A percentile compares a stretch with the other conserved stretches of the same genome.
Evolutionary conservation across 805 yeast genomes (phyloP).

Genomic region (Novakomyces olei): DNA sequence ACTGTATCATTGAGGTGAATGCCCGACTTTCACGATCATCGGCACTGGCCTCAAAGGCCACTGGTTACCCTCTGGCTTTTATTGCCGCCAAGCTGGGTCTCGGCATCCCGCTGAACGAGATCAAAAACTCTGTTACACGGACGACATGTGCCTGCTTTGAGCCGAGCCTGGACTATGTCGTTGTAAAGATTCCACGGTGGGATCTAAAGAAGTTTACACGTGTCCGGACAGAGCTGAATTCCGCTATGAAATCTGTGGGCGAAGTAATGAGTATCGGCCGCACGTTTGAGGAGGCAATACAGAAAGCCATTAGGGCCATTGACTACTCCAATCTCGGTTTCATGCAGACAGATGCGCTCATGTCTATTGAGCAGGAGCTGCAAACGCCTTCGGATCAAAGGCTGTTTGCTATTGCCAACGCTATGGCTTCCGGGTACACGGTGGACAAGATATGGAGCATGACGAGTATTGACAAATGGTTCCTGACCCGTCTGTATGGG

Average conservation of each 20-base stretch:
- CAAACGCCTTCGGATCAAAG: constrained; percentile 97
- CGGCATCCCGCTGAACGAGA: constrained; percentile 82
- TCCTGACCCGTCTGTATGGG: constrained; percentile 62
- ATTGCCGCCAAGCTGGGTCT: constrained; percentile 95
- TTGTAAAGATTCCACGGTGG: constrained; percentile 96
- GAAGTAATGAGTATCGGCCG: constrained; percentile 99
- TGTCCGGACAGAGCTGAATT: constrained; percentile 80
- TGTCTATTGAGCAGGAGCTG: constrained; percentile 79
- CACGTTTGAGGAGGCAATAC: constrained; percentile 84
- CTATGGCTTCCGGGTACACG: constrained; percentile 66
- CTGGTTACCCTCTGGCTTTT: constrained; percentile 95
- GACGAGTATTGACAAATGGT: constrained; percentile 91
- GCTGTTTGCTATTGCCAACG: constrained; percentile 88
- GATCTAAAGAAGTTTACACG: constrained; percentile 88
- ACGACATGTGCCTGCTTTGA: constrained; percentile 92
- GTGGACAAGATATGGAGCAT: constrained; percentile 81
- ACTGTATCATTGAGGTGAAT: constrained; percentile 90
- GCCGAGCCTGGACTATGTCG: constrained; percentile 91
- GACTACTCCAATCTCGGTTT: constrained; percentile 93
- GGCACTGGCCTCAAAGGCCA: constrained; percentile 94
- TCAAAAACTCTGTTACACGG: constrained; percentile 90
- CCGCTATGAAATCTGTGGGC: constrained; percentile 96
- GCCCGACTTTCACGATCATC: constrained; percentile 94
- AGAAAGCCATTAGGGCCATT: constrained; percentile 88
- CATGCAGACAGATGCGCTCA: constrained; percentile 53